Percentiles rank a stretch among this genome's conserved stretches.
Conservation (phyloP, 192 early-diverging fungal genomes). For the Coemansia sp. region DNA sequence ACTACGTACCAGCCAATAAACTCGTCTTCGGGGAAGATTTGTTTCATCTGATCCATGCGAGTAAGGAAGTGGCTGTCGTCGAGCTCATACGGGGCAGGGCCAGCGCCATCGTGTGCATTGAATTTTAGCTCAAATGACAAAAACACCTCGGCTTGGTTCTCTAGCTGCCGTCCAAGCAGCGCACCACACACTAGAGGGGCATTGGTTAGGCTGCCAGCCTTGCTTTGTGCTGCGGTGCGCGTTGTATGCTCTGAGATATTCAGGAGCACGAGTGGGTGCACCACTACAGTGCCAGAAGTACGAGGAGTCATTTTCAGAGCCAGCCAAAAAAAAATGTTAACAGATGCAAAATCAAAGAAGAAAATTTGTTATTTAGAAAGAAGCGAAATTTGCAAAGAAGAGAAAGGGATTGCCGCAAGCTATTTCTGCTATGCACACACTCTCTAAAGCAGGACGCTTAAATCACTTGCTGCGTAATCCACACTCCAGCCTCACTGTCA, state of each 20-base stretch:
- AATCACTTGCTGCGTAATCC: background rate
- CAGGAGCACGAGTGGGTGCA: conserved; percentile 54
- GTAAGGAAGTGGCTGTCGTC: conserved; percentile 23
- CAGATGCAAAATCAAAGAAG: conserved; percentile 11
- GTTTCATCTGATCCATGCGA: conserved; percentile 41
- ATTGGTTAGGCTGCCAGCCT: conserved; percentile 14
- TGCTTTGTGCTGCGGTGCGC: conserved; percentile 36
- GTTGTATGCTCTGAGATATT: conserved; percentile 57
- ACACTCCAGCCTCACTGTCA: background rate
- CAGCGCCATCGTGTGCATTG: background rate
- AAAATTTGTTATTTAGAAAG: background rate
- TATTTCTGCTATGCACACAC: background rate
- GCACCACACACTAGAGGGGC: conserved; percentile 31
- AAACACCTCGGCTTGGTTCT: conserved; percentile 38
- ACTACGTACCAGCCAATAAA: conserved; percentile 54
- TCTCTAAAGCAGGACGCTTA: too few relatives aligned
- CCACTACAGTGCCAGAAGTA: conserved; percentile 30
- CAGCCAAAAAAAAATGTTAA: background rate
- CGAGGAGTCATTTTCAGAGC: conserved; percentile 13
- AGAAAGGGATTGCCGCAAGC: background rate
- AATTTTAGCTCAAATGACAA: conserved; percentile 53
- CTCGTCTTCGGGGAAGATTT: conserved; percentile 49
- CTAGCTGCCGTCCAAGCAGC: conserved; percentile 42
- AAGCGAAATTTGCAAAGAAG: background rate
- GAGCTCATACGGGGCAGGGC: conserved; percentile 15